Base-by-base conservation (phyloP, 1,139 yeast species). In the Zygosaccharomyces sapae region DNA sequence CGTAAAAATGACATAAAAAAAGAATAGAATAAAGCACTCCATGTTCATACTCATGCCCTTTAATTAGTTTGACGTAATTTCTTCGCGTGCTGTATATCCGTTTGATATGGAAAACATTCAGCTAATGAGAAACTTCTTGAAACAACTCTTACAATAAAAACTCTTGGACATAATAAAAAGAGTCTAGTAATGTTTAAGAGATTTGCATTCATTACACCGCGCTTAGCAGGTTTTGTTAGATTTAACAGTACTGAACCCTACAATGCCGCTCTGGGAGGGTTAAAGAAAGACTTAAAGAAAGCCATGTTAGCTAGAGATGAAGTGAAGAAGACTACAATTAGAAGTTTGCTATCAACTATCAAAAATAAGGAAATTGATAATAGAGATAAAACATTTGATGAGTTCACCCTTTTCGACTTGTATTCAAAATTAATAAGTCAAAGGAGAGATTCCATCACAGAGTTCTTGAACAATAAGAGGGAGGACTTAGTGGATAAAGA, bases 321-420 rank as follows among this genome's bases (percentile, higher is more conserved):
- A 7, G n/a, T 54, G 9, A 62, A 65, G 53, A 81, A 81, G 57
- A 79, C 76, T 43, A 80, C 83, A 1, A 71, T 81, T 37, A 72
- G 81, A 53, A 71, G 77, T 10, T 69, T 82, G 8, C 67, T 82
- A 59, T 72, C 85, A 4, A 75, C 74, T 13, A 74, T 81, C 51
- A 81, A 82, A 65, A 81, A 82, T 64, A 71, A 76, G 44, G 84
- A 80, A 56, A 77, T 81, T 45, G 80, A 76, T 38, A 67, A 67
- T 16, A 70, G 73, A 44, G 76, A 69, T 4, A 65, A 73, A 5
- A 67, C 72, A 19, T 66, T 70, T 31, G 74, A 75, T 44, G 83
- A 80, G 55, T 74, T 74, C 45, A 63, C 69, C 13, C 63, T 81
- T 31, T 73, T 69, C 49, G 79, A 77, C 44, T 60, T 77, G 9